A percentile compares a stretch with the other conserved stretches of the same genome.
These are phyloP conservation scores for Sporothrix schenckii DNA, from an alignment of 2,329 filamentous ascomycete species.

Conservation along the genomic window DNA sequence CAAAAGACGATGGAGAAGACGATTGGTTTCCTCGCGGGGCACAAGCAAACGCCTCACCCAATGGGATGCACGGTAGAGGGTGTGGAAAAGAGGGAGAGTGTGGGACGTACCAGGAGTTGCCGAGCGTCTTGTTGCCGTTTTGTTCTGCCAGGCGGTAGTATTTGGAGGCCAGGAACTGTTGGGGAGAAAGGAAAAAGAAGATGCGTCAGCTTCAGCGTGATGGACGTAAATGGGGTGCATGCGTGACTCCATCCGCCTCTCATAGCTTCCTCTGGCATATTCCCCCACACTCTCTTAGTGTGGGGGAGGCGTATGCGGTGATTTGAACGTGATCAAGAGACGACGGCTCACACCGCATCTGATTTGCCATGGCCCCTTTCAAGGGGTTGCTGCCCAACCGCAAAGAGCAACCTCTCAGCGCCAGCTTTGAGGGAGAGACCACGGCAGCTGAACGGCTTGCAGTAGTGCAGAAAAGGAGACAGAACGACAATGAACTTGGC, in stretches of 20 bases:
- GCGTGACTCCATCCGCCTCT: neutral
- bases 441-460: neutral
- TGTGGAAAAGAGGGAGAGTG: constrained; percentile 32
- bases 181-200: constrained; percentile 3
- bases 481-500: neutral
- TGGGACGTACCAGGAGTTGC: constrained; percentile 87
- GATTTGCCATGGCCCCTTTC: neutral
- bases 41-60: neutral
- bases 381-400: constrained; percentile 4
- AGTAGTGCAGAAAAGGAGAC: neutral
- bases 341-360: neutral
- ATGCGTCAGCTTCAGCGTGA: constrained; percentile 49
- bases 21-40: neutral
- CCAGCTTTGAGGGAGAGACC: neutral
- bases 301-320: neutral
- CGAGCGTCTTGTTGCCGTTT: constrained; percentile 84
- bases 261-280: neutral
- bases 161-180: constrained; percentile 75
- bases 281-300: neutral
- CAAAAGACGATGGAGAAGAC: constrained; percentile 28
- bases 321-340: constrained; percentile 12
- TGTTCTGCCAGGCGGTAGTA: constrained; percentile 92
- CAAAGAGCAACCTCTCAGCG: neutral
- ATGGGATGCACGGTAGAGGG: neutral
- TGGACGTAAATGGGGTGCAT: neutral